A percentile compares a stretch with the other conserved stretches of the same genome.
Evolutionary conservation across 495 filamentous ascomycete species (phyloP).

Genomic region (Aspergillus hancockii): DNA sequence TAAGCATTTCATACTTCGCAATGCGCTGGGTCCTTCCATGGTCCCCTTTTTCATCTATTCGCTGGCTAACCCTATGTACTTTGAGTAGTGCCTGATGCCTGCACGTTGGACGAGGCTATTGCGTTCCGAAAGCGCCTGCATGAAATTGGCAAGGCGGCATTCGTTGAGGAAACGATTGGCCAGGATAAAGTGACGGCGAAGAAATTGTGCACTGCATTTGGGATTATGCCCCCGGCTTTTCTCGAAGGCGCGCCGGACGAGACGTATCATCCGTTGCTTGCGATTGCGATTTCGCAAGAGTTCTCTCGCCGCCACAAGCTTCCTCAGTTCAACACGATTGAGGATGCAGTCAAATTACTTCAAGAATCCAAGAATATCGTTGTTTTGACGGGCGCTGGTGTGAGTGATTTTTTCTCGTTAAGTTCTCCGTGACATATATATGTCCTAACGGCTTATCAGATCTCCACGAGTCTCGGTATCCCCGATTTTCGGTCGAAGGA

Average conservation of each 20-base stretch:
- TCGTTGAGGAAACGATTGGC: slow-evolving; percentile 72
- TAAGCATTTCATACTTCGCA: slow-evolving; percentile 30
- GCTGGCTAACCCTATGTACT: slow-evolving; percentile 9
- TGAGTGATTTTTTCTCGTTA: slow-evolving; percentile 31
- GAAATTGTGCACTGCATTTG: slow-evolving; percentile 91
- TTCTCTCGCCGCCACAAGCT: slow-evolving; percentile 80
- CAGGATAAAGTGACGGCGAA: slow-evolving; percentile 68
- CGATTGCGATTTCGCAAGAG: slow-evolving; percentile 77
- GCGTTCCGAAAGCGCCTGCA: slow-evolving; percentile 69
- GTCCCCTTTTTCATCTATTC: not conserved
- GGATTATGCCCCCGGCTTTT: slow-evolving; percentile 73
- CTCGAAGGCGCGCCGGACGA: slow-evolving; percentile 73
- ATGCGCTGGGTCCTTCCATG: slow-evolving; percentile 23
- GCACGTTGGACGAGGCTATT: slow-evolving; percentile 72
- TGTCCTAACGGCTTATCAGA: slow-evolving; percentile 43
- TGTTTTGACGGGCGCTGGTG: slow-evolving; percentile 90
- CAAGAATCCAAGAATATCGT: slow-evolving; percentile 79
- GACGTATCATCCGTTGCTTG: slow-evolving; percentile 73
- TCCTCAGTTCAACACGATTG: slow-evolving; percentile 76
- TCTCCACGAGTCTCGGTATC: slow-evolving; percentile 70
- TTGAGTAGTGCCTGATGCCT: slow-evolving; percentile 55
- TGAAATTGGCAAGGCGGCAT: slow-evolving; percentile 71
- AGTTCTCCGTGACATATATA: not conserved
- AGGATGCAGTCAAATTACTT: slow-evolving; percentile 81
- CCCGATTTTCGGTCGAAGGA: slow-evolving; percentile 70